Conservation (phyloP, 768 basidiomycete genomes). For the Suillus plorans region DNA sequence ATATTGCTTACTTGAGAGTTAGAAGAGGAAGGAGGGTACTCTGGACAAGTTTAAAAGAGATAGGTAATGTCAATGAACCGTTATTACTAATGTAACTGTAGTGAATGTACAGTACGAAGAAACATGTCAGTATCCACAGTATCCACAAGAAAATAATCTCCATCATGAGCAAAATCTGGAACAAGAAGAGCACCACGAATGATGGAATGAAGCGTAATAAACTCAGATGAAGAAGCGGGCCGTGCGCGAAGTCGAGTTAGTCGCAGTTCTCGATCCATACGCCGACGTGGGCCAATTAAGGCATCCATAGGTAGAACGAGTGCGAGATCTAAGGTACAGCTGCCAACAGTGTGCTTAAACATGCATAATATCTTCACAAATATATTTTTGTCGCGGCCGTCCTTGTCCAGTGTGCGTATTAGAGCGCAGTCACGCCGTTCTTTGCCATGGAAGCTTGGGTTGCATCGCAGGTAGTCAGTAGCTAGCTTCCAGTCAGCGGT, state of each 20-base stretch:
- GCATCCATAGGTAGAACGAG: slow-evolving; percentile 21
- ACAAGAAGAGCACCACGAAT: slow-evolving; percentile 28
- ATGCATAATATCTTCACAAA: slow-evolving; percentile 14
- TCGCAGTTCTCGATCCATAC: slow-evolving; percentile 21
- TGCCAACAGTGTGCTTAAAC: slow-evolving; percentile 15
- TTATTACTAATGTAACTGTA: too few relatives aligned
- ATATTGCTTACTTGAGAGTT: too few relatives aligned
- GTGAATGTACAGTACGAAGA: neutral
- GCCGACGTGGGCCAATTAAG: neutral
- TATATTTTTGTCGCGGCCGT: neutral
- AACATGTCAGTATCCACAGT: slow-evolving; percentile 32
- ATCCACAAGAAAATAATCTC: slow-evolving; percentile 29
- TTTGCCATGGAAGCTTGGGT: slow-evolving; percentile 13
- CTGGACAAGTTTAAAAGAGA: too few relatives aligned
- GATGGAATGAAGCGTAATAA: slow-evolving; percentile 30
- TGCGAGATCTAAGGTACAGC: slow-evolving; percentile 10
- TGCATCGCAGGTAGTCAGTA: slow-evolving; percentile 12
- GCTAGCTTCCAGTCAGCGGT: neutral
- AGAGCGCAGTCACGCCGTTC: slow-evolving; percentile 24
- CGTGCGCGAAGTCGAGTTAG: slow-evolving; percentile 12
- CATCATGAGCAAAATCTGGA: slow-evolving; percentile 16
- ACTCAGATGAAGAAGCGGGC: slow-evolving; percentile 9
- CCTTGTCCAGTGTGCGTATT: slow-evolving; percentile 13
- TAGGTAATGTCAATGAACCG: too few relatives aligned
- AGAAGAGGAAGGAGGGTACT: too few relatives aligned